Base-by-base conservation (phyloP, 106 monocot genomes). In the Dioscorea dumetorum region DNA sequence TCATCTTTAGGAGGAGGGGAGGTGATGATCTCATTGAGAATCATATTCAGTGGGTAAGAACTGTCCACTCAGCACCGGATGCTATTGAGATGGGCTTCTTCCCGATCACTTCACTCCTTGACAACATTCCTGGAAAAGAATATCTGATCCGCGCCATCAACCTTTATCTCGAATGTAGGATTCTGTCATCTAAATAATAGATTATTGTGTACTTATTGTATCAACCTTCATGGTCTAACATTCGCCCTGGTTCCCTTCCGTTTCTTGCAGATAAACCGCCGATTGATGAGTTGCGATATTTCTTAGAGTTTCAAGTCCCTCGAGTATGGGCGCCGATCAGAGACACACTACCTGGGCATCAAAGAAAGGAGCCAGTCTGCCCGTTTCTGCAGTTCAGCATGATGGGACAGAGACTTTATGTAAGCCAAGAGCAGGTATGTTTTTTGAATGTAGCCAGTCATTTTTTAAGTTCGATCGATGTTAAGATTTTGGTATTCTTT, bases 351-450 rank as follows among this genome's bases (percentile, higher is more conserved):
- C 94, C 81, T 19, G 87, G 87, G 51, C 80, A 79, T 73, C 87
- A 76, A 75, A 80, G 85, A 75, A 94, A 83, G 63, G 87, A 85
- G n/a, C 90, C 94, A 49, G 81, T 94, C 24, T 94, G 87, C 74
- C 94, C 87, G 12, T 77, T 64, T 73, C 67, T 94, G 79, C 94
- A 91, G 72, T 94, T 94, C 77, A 94, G 94, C 72, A 76, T 94
- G 18, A 90, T 94, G 94, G 91, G 90, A 3, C 85, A 83, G 20
- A 94, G 83, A 70, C 77, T 94, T 23, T 88, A 88, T 60, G 66
- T 94, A 28, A 94, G 94, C 83, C 85, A 81, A 88, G 91, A 94
- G 51, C 94, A 94, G 88, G 94, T 90, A 82, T 22, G n/a, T 17
- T 41, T 41, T 41, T 41, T 41, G 0, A 10, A 6, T 41, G 10